phyloP scores from a whole-genome alignment of 139 green algal species.

The Ostreobium quekettii region DNA sequence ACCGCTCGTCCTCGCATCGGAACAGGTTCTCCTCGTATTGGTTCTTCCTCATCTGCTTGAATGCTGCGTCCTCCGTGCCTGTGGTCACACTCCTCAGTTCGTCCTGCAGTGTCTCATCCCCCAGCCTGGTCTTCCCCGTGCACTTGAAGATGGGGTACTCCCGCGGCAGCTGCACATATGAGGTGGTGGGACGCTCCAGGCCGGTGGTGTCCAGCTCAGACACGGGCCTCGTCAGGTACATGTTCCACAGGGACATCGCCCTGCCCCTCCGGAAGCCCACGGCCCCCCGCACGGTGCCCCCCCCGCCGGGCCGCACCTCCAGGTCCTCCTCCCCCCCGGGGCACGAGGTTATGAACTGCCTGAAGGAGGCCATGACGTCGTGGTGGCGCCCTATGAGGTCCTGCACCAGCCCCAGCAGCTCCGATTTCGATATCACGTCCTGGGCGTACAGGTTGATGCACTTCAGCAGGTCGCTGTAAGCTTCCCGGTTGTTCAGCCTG shows the following conservation, averaged over 20 bases:
- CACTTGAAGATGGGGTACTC: conserved; percentile 59
- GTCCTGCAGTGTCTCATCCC: conserved; percentile 72
- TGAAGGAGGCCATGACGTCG: conserved; percentile 64
- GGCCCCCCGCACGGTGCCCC: not conserved
- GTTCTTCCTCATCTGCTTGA: conserved; percentile 96
- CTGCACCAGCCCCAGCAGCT: conserved; percentile 68
- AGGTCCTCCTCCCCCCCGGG: conserved; percentile 6
- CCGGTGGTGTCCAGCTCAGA: conserved; percentile 69
- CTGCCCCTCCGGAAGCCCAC: conserved; percentile 8
- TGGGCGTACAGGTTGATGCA: conserved; percentile 88
- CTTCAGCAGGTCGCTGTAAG: conserved; percentile 95
- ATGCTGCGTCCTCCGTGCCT: conserved; percentile 82
- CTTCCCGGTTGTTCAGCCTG: conserved; percentile 59
- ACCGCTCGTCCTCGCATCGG: conserved; percentile 93
- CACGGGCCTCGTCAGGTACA: conserved; percentile 81
- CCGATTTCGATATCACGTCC: conserved; percentile 81
- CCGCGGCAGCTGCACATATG: conserved; percentile 85
- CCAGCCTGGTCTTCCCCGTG: conserved; percentile 39
- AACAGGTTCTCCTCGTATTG: conserved; percentile 93
- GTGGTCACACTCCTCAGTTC: conserved; percentile 89
- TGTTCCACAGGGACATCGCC: conserved; percentile 38
- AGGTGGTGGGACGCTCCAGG: conserved; percentile 57
- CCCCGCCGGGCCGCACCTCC: not conserved
- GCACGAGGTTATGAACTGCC: conserved; percentile 4
- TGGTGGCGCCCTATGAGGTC: conserved; percentile 80